A percentile compares a stretch with the other conserved stretches of the same genome.
Evolutionary conservation across 305 asterid genomes (phyloP).

Genomic region (Fraxinus sp.): DNA sequence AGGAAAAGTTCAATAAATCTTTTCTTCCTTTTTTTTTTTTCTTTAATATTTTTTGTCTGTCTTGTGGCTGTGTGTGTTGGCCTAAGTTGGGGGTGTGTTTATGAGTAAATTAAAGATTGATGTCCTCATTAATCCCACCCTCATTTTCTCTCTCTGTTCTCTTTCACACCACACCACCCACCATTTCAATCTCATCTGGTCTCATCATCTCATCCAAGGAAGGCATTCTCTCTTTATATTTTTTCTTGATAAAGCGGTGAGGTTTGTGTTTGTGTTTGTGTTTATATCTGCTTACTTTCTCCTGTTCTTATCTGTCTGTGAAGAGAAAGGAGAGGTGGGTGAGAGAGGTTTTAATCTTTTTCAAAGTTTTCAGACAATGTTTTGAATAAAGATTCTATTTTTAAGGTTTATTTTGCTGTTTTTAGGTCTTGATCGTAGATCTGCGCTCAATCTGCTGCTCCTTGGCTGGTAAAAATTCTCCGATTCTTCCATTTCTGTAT

Average conservation of each 20-base stretch:
- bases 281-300: constrained; percentile 18
- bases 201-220: constrained; percentile 34
- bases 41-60: constrained; percentile 9
- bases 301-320: constrained; percentile 26
- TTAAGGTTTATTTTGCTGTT: constrained; percentile 35
- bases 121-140: constrained; percentile 46
- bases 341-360: constrained; percentile 28
- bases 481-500: constrained; percentile 25
- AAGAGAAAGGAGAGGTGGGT: constrained; percentile 28
- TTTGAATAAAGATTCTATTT: constrained; percentile 14
- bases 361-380: constrained; percentile 10
- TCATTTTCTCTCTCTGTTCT: constrained; percentile 33
- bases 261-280: constrained; percentile 34
- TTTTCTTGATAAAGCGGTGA: constrained; percentile 30
- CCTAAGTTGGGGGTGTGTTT: constrained; percentile 33
- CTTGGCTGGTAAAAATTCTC: constrained; percentile 46
- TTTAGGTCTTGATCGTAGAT: constrained; percentile 66
- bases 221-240: constrained; percentile 29
- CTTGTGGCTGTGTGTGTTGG: constrained; percentile 29
- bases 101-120: constrained; percentile 45
- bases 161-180: constrained; percentile 54
- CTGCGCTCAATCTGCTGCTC: constrained; percentile 50
- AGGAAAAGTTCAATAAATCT: constrained; percentile 21
- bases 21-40: not conserved
- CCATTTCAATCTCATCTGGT: constrained; percentile 47